Conservation (phyloP, 257 asterid genomes). For the Orobanche coerulescens region DNA sequence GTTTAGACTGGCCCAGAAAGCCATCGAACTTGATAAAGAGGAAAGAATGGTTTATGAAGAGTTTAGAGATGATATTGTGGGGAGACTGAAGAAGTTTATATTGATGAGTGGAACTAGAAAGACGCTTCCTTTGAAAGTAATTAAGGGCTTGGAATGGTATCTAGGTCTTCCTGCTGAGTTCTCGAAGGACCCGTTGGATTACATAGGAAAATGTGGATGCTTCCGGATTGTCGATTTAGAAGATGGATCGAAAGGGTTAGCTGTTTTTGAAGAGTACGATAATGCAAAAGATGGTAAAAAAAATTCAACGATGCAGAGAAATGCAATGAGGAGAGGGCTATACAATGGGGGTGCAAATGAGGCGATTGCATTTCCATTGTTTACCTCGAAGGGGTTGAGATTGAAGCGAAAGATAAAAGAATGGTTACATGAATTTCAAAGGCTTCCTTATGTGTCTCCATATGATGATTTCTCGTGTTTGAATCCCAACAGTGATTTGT, state of each 20-base stretch:
- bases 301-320: constrained; percentile 50
- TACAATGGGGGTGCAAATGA: constrained; percentile 45
- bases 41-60: constrained; percentile 48
- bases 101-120: constrained; percentile 56
- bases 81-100: constrained; percentile 60
- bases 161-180: constrained; percentile 73
- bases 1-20: constrained; percentile 64
- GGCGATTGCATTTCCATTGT: constrained; percentile 57
- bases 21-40: constrained; percentile 61
- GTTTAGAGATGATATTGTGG: constrained; percentile 43
- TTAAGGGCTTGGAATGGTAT: constrained; percentile 64
- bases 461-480: constrained; percentile 43
- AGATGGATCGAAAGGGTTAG: constrained; percentile 64
- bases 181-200: constrained; percentile 41
- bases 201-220: constrained; percentile 26
- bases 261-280: constrained; percentile 29
- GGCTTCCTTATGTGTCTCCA: constrained; percentile 69
- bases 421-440: constrained; percentile 70
- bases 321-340: constrained; percentile 50
- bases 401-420: constrained; percentile 61
- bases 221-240: constrained; percentile 54
- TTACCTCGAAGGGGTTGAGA: constrained; percentile 76
- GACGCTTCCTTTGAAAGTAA: constrained; percentile 63
- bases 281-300: constrained; percentile 24
- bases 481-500: constrained; percentile 50